Evolutionary conservation across 129 eudicot species (phyloP), one percentile per base, ranked within the genome.

Genomic region (Silybum marianum): DNA sequence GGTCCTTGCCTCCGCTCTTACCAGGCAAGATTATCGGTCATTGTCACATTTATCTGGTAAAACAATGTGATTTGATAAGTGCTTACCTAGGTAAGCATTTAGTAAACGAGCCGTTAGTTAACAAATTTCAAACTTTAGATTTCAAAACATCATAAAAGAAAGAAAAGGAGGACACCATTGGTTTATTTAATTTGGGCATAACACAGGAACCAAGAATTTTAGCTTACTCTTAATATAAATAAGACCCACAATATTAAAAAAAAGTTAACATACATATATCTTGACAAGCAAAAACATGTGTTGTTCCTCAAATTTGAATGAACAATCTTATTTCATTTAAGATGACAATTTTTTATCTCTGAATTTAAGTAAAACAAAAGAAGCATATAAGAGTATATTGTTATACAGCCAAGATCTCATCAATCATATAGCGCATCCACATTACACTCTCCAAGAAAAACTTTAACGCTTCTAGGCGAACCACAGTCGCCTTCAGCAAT

Each of bases 401-500:
- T 58, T 58, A 58, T 58, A 58, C 65, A 18, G 65, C 9, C 26
- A 72, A 44, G 12, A 44, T 58, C n/a, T 21, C 12, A 23, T 85
- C 77, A 89, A 2, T 77, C 85, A 76, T 87, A 93, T 86, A 89
- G 62, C 8, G 87, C 97, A 48, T 93, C 98, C 1, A 93, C 97
- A 60, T 85, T 91, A 88, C 99, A 95, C 86, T 95, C 99, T 69
- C 99, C 98, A 23, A 95, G 90, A 85, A 86, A 90, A 76, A 90
- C 98, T 85, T 87, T 93, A 74, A 93, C 87, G 84, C 97, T 91
- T 74, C 93, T 82, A 23, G 98, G 98, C 30, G 97, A 88, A 74
- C 98, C 98, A 72, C 98, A 93, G 74, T 81, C 85, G 14, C 99
- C 99, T 85, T 95, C 99, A 32, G 99, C 97, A 67, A 95, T 90